Evolutionary conservation across 305 asterid species (phyloP), one percentile per base, ranked within the genome.

Genomic region (Striga hermonthica): DNA sequence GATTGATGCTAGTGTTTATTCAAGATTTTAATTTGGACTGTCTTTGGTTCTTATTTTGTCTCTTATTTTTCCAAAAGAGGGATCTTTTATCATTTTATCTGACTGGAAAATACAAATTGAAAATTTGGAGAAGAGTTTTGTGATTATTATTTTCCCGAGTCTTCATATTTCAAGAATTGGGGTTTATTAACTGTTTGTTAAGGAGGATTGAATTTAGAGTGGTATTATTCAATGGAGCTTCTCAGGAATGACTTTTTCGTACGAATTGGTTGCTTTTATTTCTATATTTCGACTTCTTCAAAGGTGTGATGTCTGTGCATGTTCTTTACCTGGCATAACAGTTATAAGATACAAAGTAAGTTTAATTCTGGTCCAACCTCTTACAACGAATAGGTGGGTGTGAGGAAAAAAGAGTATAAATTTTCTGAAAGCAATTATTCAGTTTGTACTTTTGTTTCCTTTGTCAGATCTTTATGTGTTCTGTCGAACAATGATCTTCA

Each of bases 401-500:
- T 8, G 14, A 48, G 54, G 4, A 10, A 15, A 48, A 48, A 4
- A n/a, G 3, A 49, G n/a, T 57, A 52, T 40, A 8, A 41, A 15
- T 22, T 39, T 36, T 37, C 28, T n/a, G 6, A 28, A 6, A 40
- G 41, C 63, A 38, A 56, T 12, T 13, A 66, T 66, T 36, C 60
- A 47, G 64, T 37, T n/a, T 28, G 37, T 67, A 39, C 16, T 47
- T 35, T 59, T 57, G 14, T 9, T 48, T 47, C 36, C 50, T 39
- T 13, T 16, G 35, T 37, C 16, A 12, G 40, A 11, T 55, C 6
- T 49, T 60, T 15, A 12, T 16, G 55, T 5, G 61, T 67, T 59
- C 15, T 45, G 43, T 60, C 16, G 40, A 49, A 53, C 45, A 7
- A 66, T 45, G 62, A 36, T 71, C 38, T 61, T 14, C 34, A 6